Percentiles rank a stretch among this genome's conserved stretches.
Evolutionary conservation across 2,329 filamentous ascomycete genomes (phyloP).

Genomic region (Xylaria sp.): DNA sequence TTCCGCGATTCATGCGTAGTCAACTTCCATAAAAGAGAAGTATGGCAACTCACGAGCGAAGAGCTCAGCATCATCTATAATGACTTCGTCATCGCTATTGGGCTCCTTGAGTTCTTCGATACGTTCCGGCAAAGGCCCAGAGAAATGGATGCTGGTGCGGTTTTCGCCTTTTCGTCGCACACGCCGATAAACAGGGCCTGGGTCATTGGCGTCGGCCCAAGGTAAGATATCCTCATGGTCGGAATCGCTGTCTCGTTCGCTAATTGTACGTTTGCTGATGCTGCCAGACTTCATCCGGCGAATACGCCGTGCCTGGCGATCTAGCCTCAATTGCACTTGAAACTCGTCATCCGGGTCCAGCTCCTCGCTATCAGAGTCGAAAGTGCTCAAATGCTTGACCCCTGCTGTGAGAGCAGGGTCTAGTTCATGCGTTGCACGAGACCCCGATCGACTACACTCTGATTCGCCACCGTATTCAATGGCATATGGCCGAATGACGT

Average conservation of each 20-base stretch:
- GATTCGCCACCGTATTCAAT: slow-evolving; percentile 47
- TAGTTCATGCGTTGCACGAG: slow-evolving; percentile 44
- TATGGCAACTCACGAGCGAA: slow-evolving; percentile 49
- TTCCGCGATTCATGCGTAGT: slow-evolving; percentile 42
- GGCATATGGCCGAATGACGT: slow-evolving; percentile 45
- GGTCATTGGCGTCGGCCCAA: slow-evolving; percentile 44
- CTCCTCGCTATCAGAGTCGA: slow-evolving; percentile 45
- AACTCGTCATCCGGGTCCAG: slow-evolving; percentile 46
- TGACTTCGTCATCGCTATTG: slow-evolving; percentile 48
- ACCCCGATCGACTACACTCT: slow-evolving; percentile 45
- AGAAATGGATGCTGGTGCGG: slow-evolving; percentile 48
- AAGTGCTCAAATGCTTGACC: slow-evolving; percentile 46
- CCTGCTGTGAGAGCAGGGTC: slow-evolving; percentile 45
- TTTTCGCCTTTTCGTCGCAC: slow-evolving; percentile 49
- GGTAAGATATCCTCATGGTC: slow-evolving; percentile 49
- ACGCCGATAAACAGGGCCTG: slow-evolving; percentile 42
- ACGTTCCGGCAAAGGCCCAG: slow-evolving; percentile 44
- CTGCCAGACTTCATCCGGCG: slow-evolving; percentile 50
- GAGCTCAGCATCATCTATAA: slow-evolving; percentile 47
- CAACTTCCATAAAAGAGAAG: slow-evolving; percentile 51
- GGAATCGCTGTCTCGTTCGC: slow-evolving; percentile 50
- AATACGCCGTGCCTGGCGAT: slow-evolving; percentile 43
- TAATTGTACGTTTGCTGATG: slow-evolving; percentile 51
- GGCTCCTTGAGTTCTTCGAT: slow-evolving; percentile 51
- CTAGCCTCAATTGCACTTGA: slow-evolving; percentile 35